Evolutionary conservation across 208 protist genomes (phyloP), one percentile per base, ranked within the genome.

Genomic region (Acanthamoeba quina): DNA sequence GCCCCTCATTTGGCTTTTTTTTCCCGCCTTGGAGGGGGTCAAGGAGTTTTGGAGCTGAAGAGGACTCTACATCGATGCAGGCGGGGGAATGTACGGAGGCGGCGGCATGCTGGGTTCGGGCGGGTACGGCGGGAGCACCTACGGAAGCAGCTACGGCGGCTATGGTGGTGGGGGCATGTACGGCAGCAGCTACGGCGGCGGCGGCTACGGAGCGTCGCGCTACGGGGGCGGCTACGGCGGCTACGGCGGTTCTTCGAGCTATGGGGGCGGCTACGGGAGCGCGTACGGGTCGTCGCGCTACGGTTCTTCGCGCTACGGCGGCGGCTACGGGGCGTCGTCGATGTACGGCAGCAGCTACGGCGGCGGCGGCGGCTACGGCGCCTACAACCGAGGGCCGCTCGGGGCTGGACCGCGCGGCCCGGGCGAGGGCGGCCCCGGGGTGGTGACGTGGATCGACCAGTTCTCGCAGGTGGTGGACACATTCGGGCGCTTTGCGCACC

Each of bases 391-490:
- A 6, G 49, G 52, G 19, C 19, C 34, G 19, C 62, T 90, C 24
- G 58, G 47, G 11, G 86, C 34, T 62, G 56, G 34, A 1, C 47
- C 34, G 85, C 78, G 34, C 54, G 78, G 41, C 10, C 62, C 17
- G 26, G 64, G 70, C 41, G 21, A 47, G 72, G 72, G 24, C 34
- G 62, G 31, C 31, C 66, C 29, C 49, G 76, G 58, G 78, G 88
- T 66, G 74, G 82, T 56, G 56, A 68, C 91, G 52, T 95, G 94
- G 94, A 91, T 95, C 26, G 91, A 93, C 3, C 29, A 85, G 31
- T 58, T 95, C 34, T 47, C 90, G 70, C 92, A 74, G 54, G 72
- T 95, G 0, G 94, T 95, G 37, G 94, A 95, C 52, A 76, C 90
- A 21, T 95, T 95, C 58, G 76, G 70, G 21, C n/a, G 94, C 34